Evolutionary conservation across 371 early-diverging fungal species (phyloP).

Genomic region (Parasitella parasitica): DNA sequence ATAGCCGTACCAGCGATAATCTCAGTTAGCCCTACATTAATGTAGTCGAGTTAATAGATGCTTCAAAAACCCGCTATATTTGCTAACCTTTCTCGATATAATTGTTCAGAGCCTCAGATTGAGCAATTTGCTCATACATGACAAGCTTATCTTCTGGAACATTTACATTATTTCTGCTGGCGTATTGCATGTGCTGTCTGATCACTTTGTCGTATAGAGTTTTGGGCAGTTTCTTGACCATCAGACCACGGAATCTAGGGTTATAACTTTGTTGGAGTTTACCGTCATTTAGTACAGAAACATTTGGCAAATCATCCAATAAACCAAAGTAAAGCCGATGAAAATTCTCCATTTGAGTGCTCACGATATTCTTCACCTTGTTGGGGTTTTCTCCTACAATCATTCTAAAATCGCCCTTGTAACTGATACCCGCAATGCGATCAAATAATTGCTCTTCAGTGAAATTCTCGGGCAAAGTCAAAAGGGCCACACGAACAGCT

Average conservation of each 20-base stretch:
- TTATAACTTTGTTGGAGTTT: slow-evolving; percentile 64
- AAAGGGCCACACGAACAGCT: slow-evolving; percentile 83
- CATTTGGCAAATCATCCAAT: slow-evolving; percentile 77
- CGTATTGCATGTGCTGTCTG: slow-evolving; percentile 28
- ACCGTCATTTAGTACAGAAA: slow-evolving; percentile 61
- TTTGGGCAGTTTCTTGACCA: slow-evolving; percentile 70
- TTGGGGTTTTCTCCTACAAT: slow-evolving; percentile 91
- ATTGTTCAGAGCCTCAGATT: slow-evolving; percentile 33
- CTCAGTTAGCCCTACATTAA: slow-evolving; percentile 28
- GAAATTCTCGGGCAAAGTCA: slow-evolving; percentile 83
- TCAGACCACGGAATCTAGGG: slow-evolving; percentile 56
- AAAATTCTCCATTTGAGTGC: slow-evolving; percentile 76
- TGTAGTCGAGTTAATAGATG: not conserved
- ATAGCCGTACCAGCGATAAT: slow-evolving; percentile 73
- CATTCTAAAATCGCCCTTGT: slow-evolving; percentile 93
- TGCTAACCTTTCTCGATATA: slow-evolving; percentile 42
- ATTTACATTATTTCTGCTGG: slow-evolving; percentile 20
- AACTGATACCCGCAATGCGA: slow-evolving; percentile 88
- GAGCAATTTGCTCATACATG: slow-evolving; percentile 45
- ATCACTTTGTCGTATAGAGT: slow-evolving; percentile 54
- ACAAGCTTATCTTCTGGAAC: slow-evolving; percentile 39
- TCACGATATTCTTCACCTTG: slow-evolving; percentile 92
- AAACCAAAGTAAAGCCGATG: slow-evolving; percentile 78
- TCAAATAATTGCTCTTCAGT: slow-evolving; percentile 80
- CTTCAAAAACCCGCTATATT: no score